A percentile compares a stretch with the other conserved stretches of the same genome.
These are phyloP conservation scores for Trichomonas vaginalis DNA, from an alignment of 208 protist genomes.

Conservation along the genomic window DNA sequence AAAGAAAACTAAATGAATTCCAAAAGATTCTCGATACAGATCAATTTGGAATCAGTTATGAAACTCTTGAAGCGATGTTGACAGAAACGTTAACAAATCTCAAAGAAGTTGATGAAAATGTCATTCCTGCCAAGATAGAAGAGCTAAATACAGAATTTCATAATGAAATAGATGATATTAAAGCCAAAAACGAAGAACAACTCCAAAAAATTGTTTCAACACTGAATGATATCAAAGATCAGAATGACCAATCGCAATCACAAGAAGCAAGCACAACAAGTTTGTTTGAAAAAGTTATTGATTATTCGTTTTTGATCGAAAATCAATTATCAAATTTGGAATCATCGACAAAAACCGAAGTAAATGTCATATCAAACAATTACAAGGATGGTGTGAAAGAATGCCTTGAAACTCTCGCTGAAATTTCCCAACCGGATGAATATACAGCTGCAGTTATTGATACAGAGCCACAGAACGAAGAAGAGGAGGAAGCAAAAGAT, in stretches of 20 bases:
- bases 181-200: background rate
- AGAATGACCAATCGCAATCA: background rate
- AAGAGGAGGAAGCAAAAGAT: background rate
- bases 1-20: background rate
- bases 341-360: background rate
- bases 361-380: background rate
- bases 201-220: background rate
- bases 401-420: background rate
- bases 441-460: background rate
- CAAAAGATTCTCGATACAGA: background rate
- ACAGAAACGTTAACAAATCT: background rate
- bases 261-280: background rate
- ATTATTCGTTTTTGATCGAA: background rate
- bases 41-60: background rate
- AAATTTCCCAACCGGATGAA: background rate
- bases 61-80: background rate
- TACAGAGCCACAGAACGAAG: background rate
- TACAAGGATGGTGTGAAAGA: background rate
- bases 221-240: background rate
- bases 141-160: background rate
- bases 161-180: background rate
- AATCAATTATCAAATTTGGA: background rate
- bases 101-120: background rate
- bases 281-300: background rate
- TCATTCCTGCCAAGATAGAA: background rate